Percentiles rank a stretch among this genome's conserved stretches.
Evolutionary conservation across 2,329 filamentous ascomycete species (phyloP).

Genomic region (Scedosporium boydii): DNA sequence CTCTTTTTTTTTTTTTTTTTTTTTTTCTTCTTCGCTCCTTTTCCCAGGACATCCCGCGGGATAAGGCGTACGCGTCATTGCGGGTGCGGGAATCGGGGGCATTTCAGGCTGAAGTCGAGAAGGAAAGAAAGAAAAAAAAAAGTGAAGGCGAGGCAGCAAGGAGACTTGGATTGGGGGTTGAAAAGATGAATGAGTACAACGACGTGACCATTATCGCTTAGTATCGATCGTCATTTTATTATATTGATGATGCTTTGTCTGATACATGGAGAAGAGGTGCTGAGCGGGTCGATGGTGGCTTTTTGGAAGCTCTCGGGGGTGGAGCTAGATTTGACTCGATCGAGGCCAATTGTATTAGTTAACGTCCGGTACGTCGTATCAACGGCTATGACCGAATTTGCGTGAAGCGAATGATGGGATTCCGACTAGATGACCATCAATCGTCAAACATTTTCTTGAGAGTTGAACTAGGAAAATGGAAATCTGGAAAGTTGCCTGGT

Average conservation of each 20-base stretch:
- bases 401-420: too few species aligned
- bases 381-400: too few species aligned
- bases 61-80: constrained; percentile 3
- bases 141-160: too few species aligned
- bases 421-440: too few species aligned
- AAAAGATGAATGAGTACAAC: too few species aligned
- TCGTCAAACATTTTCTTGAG: too few species aligned
- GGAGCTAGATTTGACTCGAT: neutral
- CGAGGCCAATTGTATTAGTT: neutral
- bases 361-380: too few species aligned
- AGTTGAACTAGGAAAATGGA: too few species aligned
- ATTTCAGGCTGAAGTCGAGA: constrained; percentile 5
- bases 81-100: neutral
- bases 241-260: constrained; percentile 1
- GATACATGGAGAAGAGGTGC: neutral
- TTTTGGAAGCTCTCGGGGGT: neutral
- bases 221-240: neutral
- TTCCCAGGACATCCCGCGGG: neutral
- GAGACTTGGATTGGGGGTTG: too few species aligned
- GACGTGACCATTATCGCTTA: neutral
- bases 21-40: neutral
- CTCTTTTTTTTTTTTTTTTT: too few species aligned
- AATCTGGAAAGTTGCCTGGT: too few species aligned
- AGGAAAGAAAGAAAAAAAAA: too few species aligned
- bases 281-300: neutral